A percentile compares a stretch with the other conserved stretches of the same genome.
Evolutionary conservation across 176 grass and related monocot species (phyloP).

Genomic region (Avena atlantica): DNA sequence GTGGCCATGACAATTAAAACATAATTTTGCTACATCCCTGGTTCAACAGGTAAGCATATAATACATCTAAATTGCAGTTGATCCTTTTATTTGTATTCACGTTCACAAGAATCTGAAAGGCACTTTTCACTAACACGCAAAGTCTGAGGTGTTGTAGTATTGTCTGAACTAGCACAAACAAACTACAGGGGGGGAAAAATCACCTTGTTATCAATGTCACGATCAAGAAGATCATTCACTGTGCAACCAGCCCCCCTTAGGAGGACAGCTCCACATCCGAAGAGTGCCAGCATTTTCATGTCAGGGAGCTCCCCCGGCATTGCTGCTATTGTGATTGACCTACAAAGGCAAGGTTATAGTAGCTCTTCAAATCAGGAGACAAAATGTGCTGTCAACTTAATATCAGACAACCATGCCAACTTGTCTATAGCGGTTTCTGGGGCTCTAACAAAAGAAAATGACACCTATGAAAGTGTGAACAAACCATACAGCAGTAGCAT

Average conservation of each 20-base stretch:
- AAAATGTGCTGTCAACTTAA: too few species aligned
- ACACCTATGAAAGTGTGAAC: too few species aligned
- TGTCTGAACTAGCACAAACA: background rate
- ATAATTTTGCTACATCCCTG: background rate
- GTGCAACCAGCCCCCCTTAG: slow-evolving; percentile 71
- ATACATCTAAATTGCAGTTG: background rate
- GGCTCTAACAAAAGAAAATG: too few species aligned
- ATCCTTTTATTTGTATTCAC: background rate
- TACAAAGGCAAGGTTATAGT: slow-evolving; percentile 15
- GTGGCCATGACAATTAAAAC: background rate
- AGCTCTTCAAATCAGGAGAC: background rate
- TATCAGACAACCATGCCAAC: too few species aligned
- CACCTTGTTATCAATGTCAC: slow-evolving; percentile 81
- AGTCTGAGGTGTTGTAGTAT: too few species aligned
- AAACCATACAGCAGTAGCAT: too few species aligned
- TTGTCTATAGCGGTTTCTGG: too few species aligned
- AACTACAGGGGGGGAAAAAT: background rate
- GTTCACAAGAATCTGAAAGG: background rate
- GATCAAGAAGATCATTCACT: slow-evolving; percentile 81
- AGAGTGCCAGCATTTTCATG: slow-evolving; percentile 70
- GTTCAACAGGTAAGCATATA: background rate
- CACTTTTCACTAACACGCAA: background rate
- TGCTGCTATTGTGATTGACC: slow-evolving; percentile 78
- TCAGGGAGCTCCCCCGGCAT: slow-evolving; percentile 61
- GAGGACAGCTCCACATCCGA: too few species aligned